These are phyloP conservation scores for Nyssa sinensis DNA, from an alignment of 148 eudicot species.

Conservation along the genomic window DNA sequence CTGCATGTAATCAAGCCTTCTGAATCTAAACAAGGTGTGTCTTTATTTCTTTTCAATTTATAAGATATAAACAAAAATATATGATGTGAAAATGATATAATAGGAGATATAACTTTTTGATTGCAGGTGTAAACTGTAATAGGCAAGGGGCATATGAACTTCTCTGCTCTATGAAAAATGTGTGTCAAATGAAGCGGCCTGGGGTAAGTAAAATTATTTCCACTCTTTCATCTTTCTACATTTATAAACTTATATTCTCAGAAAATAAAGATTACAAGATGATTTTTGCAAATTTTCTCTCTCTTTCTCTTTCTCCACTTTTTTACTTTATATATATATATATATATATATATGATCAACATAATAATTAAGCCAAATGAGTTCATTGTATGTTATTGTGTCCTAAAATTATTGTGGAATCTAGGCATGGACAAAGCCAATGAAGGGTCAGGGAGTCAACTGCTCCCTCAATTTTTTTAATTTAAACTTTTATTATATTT, in stretches of 20 bases:
- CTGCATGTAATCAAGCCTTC: slow-evolving; percentile 47
- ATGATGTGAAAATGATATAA: background rate
- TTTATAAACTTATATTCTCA: background rate
- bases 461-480: too few species aligned
- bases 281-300: background rate
- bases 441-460: too few species aligned
- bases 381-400: too few species aligned
- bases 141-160: slow-evolving; percentile 51
- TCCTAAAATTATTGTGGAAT: too few species aligned
- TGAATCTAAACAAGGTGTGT: slow-evolving; percentile 35
- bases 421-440: too few species aligned
- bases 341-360: background rate
- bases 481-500: too few species aligned
- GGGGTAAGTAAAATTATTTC: slow-evolving; percentile 48
- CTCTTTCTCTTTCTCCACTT: background rate
- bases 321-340: too few species aligned
- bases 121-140: slow-evolving; percentile 38
- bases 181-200: slow-evolving; percentile 55
- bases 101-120: background rate
- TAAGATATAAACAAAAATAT: background rate
- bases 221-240: too few species aligned
- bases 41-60: background rate
- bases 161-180: slow-evolving; percentile 57
- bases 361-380: too few species aligned
- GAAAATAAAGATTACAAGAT: too few species aligned